These are phyloP conservation scores for Hypholoma sublateritium DNA, from an alignment of 768 basidiomycete genomes.

Conservation along the genomic window DNA sequence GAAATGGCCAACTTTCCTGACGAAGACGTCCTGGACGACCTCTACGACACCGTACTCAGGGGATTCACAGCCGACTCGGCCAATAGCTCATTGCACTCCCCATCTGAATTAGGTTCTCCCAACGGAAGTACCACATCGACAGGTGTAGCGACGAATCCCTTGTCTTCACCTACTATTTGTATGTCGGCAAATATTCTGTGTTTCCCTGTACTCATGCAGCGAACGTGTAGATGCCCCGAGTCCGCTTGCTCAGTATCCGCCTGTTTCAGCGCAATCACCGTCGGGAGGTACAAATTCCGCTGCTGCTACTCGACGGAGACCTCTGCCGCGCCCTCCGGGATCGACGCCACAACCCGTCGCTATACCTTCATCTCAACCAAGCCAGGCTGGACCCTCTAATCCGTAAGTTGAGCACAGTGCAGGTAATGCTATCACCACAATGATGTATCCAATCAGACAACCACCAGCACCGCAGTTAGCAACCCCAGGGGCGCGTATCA, in stretches of 20 bases:
- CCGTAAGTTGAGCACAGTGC: constrained; percentile 8
- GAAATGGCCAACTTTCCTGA: constrained; percentile 1
- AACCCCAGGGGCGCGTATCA: not conserved
- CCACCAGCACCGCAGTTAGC: not conserved
- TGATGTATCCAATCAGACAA: not conserved
- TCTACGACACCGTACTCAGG: constrained; percentile 18
- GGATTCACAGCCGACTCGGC: constrained; percentile 14
- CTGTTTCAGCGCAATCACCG: not conserved
- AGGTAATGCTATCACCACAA: not conserved
- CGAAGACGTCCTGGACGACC: constrained; percentile 20
- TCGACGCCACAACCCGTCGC: constrained; percentile 2
- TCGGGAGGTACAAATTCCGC: not conserved
- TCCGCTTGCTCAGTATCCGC: constrained; percentile 4
- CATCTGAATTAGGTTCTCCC: not conserved
- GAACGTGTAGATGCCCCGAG: constrained; percentile 11
- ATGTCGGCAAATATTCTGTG: not conserved
- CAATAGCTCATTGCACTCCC: not conserved
- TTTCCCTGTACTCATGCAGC: not conserved
- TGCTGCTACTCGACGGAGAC: constrained; percentile 11
- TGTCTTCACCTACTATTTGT: constrained; percentile 7
- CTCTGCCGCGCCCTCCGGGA: constrained; percentile 17
- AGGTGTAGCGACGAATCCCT: not conserved
- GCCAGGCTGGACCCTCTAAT: constrained; percentile 9
- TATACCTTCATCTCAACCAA: not conserved
- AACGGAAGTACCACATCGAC: constrained; percentile 10